phyloP scores from a whole-genome alignment of 2,329 filamentous ascomycete genomes.

The Monilinia fructigena region DNA sequence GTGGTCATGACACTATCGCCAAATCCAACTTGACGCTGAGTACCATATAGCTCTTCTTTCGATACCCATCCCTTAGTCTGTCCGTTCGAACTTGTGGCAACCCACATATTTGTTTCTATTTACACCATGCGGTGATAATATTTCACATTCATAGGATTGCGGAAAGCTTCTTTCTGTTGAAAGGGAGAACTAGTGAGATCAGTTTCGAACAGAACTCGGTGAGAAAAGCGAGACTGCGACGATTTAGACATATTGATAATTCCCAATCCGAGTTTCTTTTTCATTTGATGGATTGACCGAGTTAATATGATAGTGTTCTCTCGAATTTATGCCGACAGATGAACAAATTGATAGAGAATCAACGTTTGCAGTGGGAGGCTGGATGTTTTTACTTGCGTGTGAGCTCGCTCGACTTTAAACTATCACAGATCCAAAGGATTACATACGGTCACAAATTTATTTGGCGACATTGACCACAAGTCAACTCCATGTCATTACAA shows the following conservation, averaged over 20 bases:
- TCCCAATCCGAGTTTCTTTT: rapidly evolving
- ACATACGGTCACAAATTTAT: no score
- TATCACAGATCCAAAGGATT: no score
- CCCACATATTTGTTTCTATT: not conserved
- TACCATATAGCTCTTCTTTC: not conserved
- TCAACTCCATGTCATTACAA: no score
- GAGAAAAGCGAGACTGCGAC: rapidly evolving
- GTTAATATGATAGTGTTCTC: no score
- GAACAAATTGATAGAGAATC: not conserved
- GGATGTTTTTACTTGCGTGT: no score
- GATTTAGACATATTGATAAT: not conserved
- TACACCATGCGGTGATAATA: not conserved
- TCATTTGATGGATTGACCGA: not conserved
- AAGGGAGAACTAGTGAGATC: no score
- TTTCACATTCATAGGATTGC: not conserved
- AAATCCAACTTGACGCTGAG: not conserved
- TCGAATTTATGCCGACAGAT: not conserved
- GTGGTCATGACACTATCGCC: not conserved
- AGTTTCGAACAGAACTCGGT: no score
- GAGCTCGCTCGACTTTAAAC: no score
- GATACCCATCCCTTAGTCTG: not conserved
- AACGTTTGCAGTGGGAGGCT: not conserved
- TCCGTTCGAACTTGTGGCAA: not conserved
- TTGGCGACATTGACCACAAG: no score
- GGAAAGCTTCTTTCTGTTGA: no score